A percentile compares a stretch with the other conserved stretches of the same genome.
These are phyloP conservation scores for Lentinula edodes DNA, from an alignment of 768 basidiomycete species.

Conservation along the genomic window DNA sequence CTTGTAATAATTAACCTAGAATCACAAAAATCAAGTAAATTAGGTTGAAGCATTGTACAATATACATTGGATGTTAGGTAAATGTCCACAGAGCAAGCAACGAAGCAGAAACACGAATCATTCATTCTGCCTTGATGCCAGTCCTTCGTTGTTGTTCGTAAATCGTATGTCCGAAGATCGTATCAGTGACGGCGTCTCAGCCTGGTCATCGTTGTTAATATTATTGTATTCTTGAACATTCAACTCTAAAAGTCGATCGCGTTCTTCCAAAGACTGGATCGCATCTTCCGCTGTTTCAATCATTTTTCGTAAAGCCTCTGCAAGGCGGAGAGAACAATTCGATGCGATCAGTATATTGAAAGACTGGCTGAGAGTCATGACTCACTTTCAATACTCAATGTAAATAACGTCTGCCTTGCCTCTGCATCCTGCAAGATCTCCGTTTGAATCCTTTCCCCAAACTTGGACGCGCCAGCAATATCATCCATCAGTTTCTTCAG, in stretches of 20 bases:
- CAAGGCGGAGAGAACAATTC: background rate
- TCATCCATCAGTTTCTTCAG: slow-evolving; percentile 27
- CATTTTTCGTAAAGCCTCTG: slow-evolving; percentile 20
- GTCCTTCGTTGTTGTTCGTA: background rate
- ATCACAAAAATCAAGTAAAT: too few relatives aligned
- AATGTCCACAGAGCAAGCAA: background rate
- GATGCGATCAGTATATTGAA: background rate
- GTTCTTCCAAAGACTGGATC: slow-evolving; percentile 16
- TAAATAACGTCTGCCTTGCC: slow-evolving; percentile 26
- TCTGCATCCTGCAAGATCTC: slow-evolving; percentile 28
- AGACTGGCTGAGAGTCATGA: background rate
- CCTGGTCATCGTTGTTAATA: background rate
- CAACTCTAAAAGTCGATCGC: slow-evolving; percentile 11
- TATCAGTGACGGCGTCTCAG: background rate
- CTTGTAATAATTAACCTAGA: too few relatives aligned
- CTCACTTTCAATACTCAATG: slow-evolving; percentile 26
- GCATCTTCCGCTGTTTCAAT: slow-evolving; percentile 19
- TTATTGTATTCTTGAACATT: background rate
- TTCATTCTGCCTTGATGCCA: too few relatives aligned
- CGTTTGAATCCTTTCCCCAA: slow-evolving; percentile 24
- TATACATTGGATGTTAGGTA: too few relatives aligned
- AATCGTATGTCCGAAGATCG: background rate
- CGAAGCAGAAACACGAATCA: too few relatives aligned
- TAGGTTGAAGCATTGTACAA: too few relatives aligned
- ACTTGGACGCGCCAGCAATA: slow-evolving; percentile 24